Evolutionary conservation across 2,329 filamentous ascomycete genomes (phyloP).

Genomic region (Pseudogymnoascus sp.): DNA sequence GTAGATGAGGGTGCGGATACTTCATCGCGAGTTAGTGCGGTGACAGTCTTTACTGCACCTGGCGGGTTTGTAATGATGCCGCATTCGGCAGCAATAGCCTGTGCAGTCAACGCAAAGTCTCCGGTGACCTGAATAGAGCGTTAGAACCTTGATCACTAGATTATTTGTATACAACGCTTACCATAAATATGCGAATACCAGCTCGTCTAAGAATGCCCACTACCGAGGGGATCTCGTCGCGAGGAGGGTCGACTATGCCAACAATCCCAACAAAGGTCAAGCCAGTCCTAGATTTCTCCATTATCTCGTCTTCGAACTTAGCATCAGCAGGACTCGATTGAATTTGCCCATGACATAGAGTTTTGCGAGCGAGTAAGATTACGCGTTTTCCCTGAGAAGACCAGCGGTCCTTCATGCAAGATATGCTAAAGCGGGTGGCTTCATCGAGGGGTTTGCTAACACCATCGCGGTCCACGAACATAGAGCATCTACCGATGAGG

Average conservation of each 20-base stretch:
- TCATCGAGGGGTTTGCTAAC: constrained; percentile 43
- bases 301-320: constrained; percentile 51
- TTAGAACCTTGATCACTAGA: constrained; percentile 10
- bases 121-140: constrained; percentile 51
- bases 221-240: constrained; percentile 52
- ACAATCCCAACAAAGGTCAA: constrained; percentile 50
- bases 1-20: constrained; percentile 14
- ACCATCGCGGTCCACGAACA: constrained; percentile 50
- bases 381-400: constrained; percentile 62
- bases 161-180: constrained; percentile 22
- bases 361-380: constrained; percentile 57
- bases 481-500: constrained; percentile 55
- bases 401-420: constrained; percentile 59
- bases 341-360: constrained; percentile 37
- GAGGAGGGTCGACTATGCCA: constrained; percentile 52
- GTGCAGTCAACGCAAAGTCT: constrained; percentile 67
- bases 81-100: constrained; percentile 64
- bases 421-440: constrained; percentile 39
- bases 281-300: constrained; percentile 41
- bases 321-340: constrained; percentile 36
- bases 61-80: constrained; percentile 56
- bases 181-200: constrained; percentile 73
- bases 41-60: constrained; percentile 44
- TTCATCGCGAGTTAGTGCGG: constrained; percentile 30
- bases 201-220: constrained; percentile 58